These are phyloP conservation scores for Pseudogymnoascus sp. DNA, from an alignment of 2,329 filamentous ascomycete species.

Conservation along the genomic window DNA sequence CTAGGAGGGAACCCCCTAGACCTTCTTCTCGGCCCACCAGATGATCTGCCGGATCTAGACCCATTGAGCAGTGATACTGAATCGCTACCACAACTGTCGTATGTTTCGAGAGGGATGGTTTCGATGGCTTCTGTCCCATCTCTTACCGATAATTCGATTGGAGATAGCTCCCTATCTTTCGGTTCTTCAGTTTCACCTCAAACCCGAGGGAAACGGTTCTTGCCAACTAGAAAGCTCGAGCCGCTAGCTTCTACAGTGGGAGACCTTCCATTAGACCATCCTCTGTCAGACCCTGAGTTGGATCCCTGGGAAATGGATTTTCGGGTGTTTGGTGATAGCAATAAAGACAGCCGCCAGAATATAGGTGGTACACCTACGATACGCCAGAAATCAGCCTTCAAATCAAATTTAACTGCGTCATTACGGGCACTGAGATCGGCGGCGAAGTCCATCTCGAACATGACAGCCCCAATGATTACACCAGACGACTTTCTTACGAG, in stretches of 20 bases:
- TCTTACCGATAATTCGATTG: constrained; percentile 43
- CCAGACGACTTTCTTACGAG: constrained; percentile 59
- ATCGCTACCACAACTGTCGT: constrained; percentile 34
- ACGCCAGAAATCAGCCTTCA: constrained; percentile 43
- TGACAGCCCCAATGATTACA: constrained; percentile 56
- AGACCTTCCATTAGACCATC: constrained; percentile 41
- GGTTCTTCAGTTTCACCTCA: constrained; percentile 23
- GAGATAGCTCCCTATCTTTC: constrained; percentile 10
- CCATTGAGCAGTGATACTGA: constrained; percentile 41
- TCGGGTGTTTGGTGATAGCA: constrained; percentile 33
- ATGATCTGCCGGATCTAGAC: constrained; percentile 45
- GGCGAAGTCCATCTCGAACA: constrained; percentile 52
- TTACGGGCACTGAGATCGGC: constrained; percentile 48
- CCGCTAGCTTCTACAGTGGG: constrained; percentile 48
- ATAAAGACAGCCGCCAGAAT: constrained; percentile 13
- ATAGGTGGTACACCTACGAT: constrained; percentile 12
- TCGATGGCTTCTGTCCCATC: constrained; percentile 57
- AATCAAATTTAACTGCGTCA: constrained; percentile 61
- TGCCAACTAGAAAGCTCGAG: constrained; percentile 42
- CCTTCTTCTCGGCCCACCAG: constrained; percentile 50
- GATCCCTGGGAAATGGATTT: constrained; percentile 42
- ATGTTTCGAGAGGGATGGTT: constrained; percentile 45
- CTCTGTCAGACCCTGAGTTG: constrained; percentile 34
- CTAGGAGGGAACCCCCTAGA: constrained; percentile 49
- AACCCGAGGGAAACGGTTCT: constrained; percentile 33